These are phyloP conservation scores for Evernia prunastri DNA, from an alignment of 495 filamentous ascomycete genomes.

Conservation along the genomic window DNA sequence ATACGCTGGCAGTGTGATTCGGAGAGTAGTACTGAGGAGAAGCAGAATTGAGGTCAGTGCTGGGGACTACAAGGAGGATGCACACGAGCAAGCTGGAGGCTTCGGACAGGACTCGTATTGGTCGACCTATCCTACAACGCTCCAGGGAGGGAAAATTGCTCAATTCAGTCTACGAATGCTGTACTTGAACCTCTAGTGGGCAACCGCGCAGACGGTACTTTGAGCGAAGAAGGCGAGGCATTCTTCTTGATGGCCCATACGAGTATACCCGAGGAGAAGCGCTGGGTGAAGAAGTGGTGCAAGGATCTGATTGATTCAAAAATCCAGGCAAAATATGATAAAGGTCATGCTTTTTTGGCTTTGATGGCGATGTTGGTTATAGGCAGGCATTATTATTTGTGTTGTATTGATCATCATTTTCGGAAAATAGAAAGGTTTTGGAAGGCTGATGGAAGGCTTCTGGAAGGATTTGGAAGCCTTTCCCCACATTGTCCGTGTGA, in stretches of 20 bases:
- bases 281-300: neutral
- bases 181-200: neutral
- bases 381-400: neutral
- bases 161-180: neutral
- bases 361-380: neutral
- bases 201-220: too few species aligned
- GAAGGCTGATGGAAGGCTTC: constrained; percentile 22
- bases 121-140: neutral
- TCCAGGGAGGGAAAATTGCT: neutral
- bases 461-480: constrained; percentile 23
- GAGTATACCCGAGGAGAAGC: neutral
- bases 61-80: neutral
- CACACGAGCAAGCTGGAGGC: neutral
- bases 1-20: neutral
- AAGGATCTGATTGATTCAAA: neutral
- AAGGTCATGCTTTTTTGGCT: neutral
- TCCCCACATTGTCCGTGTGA: constrained; percentile 22
- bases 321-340: neutral
- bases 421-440: constrained; percentile 15
- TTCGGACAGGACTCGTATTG: neutral
- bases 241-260: neutral
- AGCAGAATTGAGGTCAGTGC: neutral
- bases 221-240: neutral
- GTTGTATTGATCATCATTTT: too few species aligned
- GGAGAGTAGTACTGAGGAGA: neutral